Evolutionary conservation across 2,329 filamentous ascomycete genomes (phyloP), one percentile per base, ranked within the genome.

Genomic region (Colletotrichum godetiae): DNA sequence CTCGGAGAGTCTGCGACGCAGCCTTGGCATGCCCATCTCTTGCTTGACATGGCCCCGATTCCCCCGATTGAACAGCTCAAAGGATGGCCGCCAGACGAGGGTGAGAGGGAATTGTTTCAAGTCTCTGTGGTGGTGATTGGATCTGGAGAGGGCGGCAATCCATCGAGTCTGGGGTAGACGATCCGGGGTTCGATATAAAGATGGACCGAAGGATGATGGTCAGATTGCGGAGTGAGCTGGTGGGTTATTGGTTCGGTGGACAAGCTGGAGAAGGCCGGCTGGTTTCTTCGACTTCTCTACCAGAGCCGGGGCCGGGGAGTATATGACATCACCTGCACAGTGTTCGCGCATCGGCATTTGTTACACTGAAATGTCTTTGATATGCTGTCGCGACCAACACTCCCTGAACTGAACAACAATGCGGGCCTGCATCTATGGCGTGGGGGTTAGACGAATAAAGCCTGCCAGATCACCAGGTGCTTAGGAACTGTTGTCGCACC

Each of bases 161-260:
- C 42, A 24, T 56, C 42, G 35, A 49, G 59, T 24, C 27, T 46
- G 56, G 19, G 15, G 27, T 29, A 57, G 58, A 27, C 12, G 5
- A 7, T 37, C 59, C 59, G 53, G 70, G 53, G 13, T n/a, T 73
- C 61, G 73, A 74, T 7, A 7, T 52, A 73, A 69, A 73, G 69
- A 69, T 74, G 69, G 37, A 22, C 73, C 73, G 73, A 73, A 33
- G 64, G 59, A 31, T 55, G 68, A 27, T 46, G 58, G 42, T 53
- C 56, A n/a, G 13, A 8, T 29, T 24, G 56, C 55, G 13, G 33
- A 56, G 31, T 29, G 10, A 56, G 29, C 24, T 8, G n/a, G 15
- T n/a, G 7, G 29, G 29, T 35, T 4, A 53, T 49, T 52, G 37
- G 53, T 27, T 49, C 42, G 42, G 29, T 46, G 12, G 22, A 31